Percentiles rank a stretch among this genome's conserved stretches.
phyloP scores from a whole-genome alignment of 2,329 filamentous ascomycete genomes.

The Pseudohalonectria lignicola region DNA sequence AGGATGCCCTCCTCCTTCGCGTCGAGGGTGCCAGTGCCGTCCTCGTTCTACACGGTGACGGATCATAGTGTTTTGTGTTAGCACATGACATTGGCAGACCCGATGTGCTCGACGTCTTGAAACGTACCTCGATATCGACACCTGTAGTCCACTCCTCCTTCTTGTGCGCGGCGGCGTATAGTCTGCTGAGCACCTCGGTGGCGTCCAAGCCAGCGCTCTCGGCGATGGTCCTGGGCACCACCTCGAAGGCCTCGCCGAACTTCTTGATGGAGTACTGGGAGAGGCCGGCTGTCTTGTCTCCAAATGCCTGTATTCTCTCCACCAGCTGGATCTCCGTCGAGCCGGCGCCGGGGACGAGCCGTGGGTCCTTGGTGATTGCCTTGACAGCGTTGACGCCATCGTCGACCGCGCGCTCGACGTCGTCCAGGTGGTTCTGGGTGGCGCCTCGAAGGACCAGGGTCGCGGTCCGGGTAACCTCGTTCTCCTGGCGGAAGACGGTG shows the following conservation, averaged over 20 bases:
- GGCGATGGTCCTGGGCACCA: slow-evolving; percentile 84
- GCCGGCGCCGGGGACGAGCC: slow-evolving; percentile 86
- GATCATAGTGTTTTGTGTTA: slow-evolving; percentile 11
- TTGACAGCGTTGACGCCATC: slow-evolving; percentile 98
- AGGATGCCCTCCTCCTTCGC: slow-evolving; percentile 81
- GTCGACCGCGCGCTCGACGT: slow-evolving; percentile 92
- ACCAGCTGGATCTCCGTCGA: slow-evolving; percentile 91
- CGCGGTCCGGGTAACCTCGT: slow-evolving; percentile 82
- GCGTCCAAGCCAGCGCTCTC: slow-evolving; percentile 94
- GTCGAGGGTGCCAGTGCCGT: slow-evolving; percentile 72
- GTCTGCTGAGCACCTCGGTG: slow-evolving; percentile 84
- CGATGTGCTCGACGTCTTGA: neutral
- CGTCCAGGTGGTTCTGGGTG: slow-evolving; percentile 96
- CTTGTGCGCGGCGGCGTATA: slow-evolving; percentile 91
- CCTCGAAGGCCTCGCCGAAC: slow-evolving; percentile 94
- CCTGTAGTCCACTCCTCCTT: slow-evolving; percentile 82
- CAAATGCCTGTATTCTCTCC: slow-evolving; percentile 80
- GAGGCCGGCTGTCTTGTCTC: slow-evolving; percentile 85
- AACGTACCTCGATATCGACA: slow-evolving; percentile 73
- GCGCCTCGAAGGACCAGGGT: slow-evolving; percentile 91
- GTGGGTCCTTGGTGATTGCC: slow-evolving; percentile 87
- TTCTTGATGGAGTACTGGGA: slow-evolving; percentile 96
- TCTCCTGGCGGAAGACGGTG: slow-evolving; percentile 95
- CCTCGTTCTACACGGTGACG: slow-evolving; percentile 68
- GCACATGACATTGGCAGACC: slow-evolving; percentile 3